A percentile compares a stretch with the other conserved stretches of the same genome.
Evolutionary conservation across 108 stramenopile species (phyloP).

Genomic region (Fragilariopsis cylindrus): DNA sequence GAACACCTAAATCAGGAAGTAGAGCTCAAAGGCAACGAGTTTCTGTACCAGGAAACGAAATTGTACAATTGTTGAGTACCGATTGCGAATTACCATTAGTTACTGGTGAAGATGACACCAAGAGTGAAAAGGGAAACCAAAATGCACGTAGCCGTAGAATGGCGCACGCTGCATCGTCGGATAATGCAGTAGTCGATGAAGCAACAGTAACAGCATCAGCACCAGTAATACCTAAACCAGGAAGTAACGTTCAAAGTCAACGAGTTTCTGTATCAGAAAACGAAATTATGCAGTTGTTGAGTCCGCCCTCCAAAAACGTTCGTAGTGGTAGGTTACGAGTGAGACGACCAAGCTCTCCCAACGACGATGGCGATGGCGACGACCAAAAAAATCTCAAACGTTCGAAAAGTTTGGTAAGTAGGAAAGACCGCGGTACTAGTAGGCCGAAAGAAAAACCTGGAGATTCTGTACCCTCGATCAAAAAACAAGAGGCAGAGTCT

Average conservation of each 20-base stretch:
- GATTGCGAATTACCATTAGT: too few relatives aligned
- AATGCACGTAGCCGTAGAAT: too few relatives aligned
- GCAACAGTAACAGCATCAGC: not conserved
- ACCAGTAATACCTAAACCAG: not conserved
- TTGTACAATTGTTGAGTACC: too few relatives aligned
- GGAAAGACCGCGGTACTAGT: not conserved
- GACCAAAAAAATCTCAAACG: not conserved
- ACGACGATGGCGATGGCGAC: not conserved
- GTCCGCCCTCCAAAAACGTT: not conserved
- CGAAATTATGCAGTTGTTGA: conserved; percentile 8
- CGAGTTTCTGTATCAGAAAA: not conserved
- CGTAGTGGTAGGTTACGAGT: not conserved
- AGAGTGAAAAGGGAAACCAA: too few relatives aligned
- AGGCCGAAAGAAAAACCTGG: not conserved
- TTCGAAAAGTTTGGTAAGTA: not conserved
- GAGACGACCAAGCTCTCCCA: not conserved
- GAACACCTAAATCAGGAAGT: too few relatives aligned
- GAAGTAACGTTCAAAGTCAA: not conserved
- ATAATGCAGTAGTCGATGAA: not conserved
- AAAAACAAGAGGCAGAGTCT: not conserved
- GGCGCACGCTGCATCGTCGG: too few relatives aligned
- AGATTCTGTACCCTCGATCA: not conserved
- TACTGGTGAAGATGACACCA: too few relatives aligned
- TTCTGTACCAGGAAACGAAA: too few relatives aligned
- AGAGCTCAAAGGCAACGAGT: too few relatives aligned